These are phyloP conservation scores for Russula foetens DNA, from an alignment of 768 basidiomycete species.

Conservation along the genomic window DNA sequence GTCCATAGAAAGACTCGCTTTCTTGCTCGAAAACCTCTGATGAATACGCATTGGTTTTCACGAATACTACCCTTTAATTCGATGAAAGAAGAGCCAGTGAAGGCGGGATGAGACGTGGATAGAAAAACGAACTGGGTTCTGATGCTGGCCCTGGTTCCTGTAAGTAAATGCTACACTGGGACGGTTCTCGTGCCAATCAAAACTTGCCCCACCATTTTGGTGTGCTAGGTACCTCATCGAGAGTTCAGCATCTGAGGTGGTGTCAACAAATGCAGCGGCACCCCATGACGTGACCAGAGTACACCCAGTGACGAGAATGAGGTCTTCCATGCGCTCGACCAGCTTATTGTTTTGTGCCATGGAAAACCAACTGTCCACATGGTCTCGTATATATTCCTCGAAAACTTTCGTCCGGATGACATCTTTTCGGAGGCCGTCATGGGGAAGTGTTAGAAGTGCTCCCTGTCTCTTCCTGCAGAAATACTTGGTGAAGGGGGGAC, in stretches of 20 bases:
- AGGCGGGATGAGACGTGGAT: background rate
- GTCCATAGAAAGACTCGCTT: background rate
- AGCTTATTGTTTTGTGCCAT: background rate
- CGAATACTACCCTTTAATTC: background rate
- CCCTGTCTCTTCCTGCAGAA: background rate
- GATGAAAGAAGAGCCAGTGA: background rate
- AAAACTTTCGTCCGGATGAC: constrained; percentile 1
- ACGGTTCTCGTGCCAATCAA: background rate
- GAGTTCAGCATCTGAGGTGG: background rate
- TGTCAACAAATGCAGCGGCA: background rate
- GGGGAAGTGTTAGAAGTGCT: background rate
- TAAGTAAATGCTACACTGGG: background rate
- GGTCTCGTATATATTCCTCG: constrained; percentile 1
- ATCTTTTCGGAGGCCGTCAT: background rate
- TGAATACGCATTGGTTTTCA: constrained; percentile 8
- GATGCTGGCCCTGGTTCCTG: background rate
- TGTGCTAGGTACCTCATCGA: background rate
- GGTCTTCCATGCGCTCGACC: constrained; percentile 6
- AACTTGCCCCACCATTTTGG: background rate
- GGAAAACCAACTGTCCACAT: background rate
- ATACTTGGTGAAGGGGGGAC: background rate
- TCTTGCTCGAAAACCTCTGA: constrained; percentile 7
- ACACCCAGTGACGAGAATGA: constrained; percentile 9
- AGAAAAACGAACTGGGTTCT: background rate
- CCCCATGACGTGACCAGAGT: constrained; percentile 3